A percentile compares a stretch with the other conserved stretches of the same genome.
phyloP scores from a whole-genome alignment of 2,329 filamentous ascomycete genomes.

The Periconia digitata region DNA sequence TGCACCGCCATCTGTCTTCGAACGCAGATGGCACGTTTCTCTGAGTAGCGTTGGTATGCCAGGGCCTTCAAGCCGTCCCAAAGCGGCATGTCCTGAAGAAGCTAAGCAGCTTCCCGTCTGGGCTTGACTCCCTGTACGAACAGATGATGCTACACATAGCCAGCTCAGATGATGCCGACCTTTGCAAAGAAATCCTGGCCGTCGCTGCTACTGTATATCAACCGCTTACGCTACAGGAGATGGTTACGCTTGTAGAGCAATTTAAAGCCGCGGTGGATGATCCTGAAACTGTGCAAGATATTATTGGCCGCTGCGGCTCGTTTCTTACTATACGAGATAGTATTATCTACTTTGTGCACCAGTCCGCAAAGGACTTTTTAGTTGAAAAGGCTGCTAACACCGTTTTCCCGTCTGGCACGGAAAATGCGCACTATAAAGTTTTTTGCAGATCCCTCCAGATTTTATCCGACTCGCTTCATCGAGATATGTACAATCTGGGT shows the following conservation, averaged over 20 bases:
- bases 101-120: constrained; percentile 27
- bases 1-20: constrained; percentile 16
- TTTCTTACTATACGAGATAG: constrained; percentile 1
- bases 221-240: constrained; percentile 42
- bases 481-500: constrained; percentile 24
- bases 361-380: constrained; percentile 49
- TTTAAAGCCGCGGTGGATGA: constrained; percentile 8
- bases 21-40: constrained; percentile 48
- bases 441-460: constrained; percentile 32
- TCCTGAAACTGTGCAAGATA: constrained; percentile 15
- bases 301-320: constrained; percentile 43
- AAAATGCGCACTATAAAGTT: constrained; percentile 14
- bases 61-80: constrained; percentile 24
- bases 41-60: constrained; percentile 27
- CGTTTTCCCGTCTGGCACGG: constrained; percentile 27
- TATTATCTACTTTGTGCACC: constrained; percentile 38
- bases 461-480: constrained; percentile 15
- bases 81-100: constrained; percentile 6
- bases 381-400: constrained; percentile 11
- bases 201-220: constrained; percentile 31
- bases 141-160: constrained; percentile 43
- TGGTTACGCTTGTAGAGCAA: constrained; percentile 30
- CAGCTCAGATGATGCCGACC: constrained; percentile 21
- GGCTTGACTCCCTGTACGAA: constrained; percentile 42
- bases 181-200: constrained; percentile 42